Percentiles rank a stretch among this genome's conserved stretches.
Conservation (phyloP, 352 stramenopile genomes). For the Phytophthora litchii region DNA sequence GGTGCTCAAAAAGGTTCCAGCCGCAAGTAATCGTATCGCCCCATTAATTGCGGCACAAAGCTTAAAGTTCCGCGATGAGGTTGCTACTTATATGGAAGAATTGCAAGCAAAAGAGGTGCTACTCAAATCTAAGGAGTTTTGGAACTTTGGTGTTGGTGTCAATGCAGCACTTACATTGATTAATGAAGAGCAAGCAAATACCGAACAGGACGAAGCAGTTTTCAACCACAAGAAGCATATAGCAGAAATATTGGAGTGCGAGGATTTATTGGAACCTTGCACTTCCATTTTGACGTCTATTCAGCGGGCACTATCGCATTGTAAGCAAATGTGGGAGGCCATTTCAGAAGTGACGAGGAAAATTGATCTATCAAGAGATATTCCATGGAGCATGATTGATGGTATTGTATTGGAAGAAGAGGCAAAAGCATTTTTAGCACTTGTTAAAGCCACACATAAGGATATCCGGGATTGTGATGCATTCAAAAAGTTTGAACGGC, state of each 20-base stretch:
- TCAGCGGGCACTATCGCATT: constrained; percentile 75
- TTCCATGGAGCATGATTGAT: constrained; percentile 93
- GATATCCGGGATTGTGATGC: constrained; percentile 90
- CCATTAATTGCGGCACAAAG: constrained; percentile 66
- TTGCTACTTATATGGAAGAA: constrained; percentile 83
- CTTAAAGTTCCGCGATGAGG: constrained; percentile 72
- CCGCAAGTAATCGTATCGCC: constrained; percentile 67
- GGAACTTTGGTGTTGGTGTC: constrained; percentile 58
- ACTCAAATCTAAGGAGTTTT: constrained; percentile 67
- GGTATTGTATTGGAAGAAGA: constrained; percentile 93
- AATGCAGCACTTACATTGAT: constrained; percentile 50
- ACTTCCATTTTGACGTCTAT: constrained; percentile 75
- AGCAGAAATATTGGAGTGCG: constrained; percentile 93
- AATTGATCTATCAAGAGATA: constrained; percentile 85
- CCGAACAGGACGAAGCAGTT: constrained; percentile 40
- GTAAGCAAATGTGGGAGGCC: constrained; percentile 87
- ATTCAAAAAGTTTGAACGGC: constrained; percentile 87
- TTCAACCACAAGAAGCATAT: constrained; percentile 85
- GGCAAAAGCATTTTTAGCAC: constrained; percentile 82
- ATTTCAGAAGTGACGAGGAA: constrained; percentile 89
- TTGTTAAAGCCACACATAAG: constrained; percentile 92
- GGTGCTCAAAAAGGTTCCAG: constrained; percentile 65
- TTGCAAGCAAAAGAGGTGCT: constrained; percentile 65
- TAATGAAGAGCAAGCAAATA: constrained; percentile 37
- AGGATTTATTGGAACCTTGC: constrained; percentile 87